Evolutionary conservation across 257 asterid species (phyloP).

Genomic region (Lantana camara): DNA sequence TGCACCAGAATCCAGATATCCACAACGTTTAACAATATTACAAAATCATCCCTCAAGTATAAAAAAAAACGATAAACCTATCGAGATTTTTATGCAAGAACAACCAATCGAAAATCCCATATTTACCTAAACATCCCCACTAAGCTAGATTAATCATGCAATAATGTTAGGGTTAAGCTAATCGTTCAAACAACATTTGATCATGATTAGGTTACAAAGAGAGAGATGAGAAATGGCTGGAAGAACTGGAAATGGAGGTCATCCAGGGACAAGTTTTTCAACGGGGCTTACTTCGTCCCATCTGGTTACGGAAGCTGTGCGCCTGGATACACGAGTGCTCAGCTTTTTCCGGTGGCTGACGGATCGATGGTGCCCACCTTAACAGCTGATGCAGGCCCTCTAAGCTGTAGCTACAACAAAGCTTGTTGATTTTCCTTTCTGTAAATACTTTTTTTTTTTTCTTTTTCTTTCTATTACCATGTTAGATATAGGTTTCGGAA

Average conservation of each 20-base stretch:
- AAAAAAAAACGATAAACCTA: no score
- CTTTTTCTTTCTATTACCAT: neutral
- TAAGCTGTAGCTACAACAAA: constrained; percentile 33
- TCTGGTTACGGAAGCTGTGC: constrained; percentile 59
- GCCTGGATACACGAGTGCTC: constrained; percentile 43
- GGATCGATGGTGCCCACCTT: constrained; percentile 50
- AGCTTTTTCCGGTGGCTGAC: constrained; percentile 51
- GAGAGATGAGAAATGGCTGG: constrained; percentile 54
- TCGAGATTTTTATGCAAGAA: no score
- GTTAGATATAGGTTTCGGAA: neutral
- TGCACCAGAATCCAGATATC: no score
- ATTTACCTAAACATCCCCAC: no score
- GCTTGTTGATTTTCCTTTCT: constrained; percentile 36
- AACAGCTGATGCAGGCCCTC: constrained; percentile 57
- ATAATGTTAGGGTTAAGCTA: no score
- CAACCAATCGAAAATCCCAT: no score
- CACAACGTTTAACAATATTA: no score
- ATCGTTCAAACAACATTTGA: no score
- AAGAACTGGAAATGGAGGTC: constrained; percentile 76
- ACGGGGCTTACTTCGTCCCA: constrained; percentile 67
- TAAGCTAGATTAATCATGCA: no score
- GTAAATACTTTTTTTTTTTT: neutral
- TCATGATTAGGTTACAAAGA: constrained; percentile 56
- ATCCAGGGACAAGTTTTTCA: constrained; percentile 55
- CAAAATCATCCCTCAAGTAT: no score